Evolutionary conservation across 345 rosid species (phyloP), one percentile per base, ranked within the genome.

Genomic region (Clausena lansium): DNA sequence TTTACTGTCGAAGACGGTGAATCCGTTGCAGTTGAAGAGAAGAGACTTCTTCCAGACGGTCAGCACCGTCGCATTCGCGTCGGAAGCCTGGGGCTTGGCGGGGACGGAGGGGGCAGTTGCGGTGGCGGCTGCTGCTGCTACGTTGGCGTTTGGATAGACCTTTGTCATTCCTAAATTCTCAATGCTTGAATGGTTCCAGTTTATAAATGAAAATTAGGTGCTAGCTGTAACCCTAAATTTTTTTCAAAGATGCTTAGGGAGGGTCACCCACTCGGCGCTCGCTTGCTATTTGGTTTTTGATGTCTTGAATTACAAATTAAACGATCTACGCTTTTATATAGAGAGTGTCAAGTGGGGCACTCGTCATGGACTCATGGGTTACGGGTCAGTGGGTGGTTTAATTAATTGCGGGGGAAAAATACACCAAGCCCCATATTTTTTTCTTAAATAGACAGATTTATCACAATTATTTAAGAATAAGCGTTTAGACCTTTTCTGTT

Each of bases 21-120:
- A 96, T n/a, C 99, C 99, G 17, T 90, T 89, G 82, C 99, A 96
- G 82, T 90, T 96, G 83, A 96, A 94, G 30, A 96, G 89, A 77
- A 96, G 85, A 1, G 99, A 96, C 79, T 96, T 96, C 85, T 84
- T 92, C 99, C 99, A 96, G 59, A 94, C 98, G n/a, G 98, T 96
- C 1, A 92, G 78, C 19, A 81, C 86, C 38, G 80, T 74, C 47
- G 81, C 86, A 47, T 75, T 77, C 35, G 39, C 67, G 28, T 58
- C 78, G 6, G 67, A 72, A 15, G 77, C 35, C 45, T 80, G 15
- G 28, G 58, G 80, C 27, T 67, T 70, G 54, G 67, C 39, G n/a
- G 71, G 5, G 66, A 36, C 67, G 4, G 50, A 6, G 55, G 54
- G 36, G 57, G 45, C 8, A 27, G 66, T 24, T 47, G 66, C 11